Base-by-base conservation (phyloP, 257 asterid species). In the Solanum peruvianum region DNA sequence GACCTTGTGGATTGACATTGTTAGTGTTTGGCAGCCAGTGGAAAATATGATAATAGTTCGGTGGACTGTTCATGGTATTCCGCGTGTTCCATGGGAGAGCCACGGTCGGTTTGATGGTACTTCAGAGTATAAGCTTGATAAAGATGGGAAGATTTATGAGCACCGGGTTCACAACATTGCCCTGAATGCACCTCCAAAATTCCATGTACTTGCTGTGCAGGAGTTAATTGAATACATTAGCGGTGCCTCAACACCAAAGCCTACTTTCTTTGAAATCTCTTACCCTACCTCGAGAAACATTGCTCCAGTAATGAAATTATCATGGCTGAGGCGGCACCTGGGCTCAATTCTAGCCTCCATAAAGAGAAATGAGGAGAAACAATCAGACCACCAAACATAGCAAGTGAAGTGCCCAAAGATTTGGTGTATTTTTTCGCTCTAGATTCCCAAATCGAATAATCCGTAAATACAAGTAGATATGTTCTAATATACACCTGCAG, bases 1-100 rank as follows among this genome's bases (percentile, higher is more conserved):
- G 91, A 94, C 96, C 71, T 86, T 97, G 88, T 97, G 97, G 95
- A 93, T 97, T 41, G 99, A 97, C 92, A 94, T 97, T 49, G 78
- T 94, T 87, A 93, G 99, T n/a, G 96, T 97, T 87, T 95, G 99
- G 99, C 99, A 95, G 92, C 99, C 99, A 18, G 95, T 87, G 76
- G 99, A 97, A 86, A 97, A 85, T 88, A 77, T 92, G 95, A 93
- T 97, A 92, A 94, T 95, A 91, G 93, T 97, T 75, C 99, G 99
- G 85, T 97, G 99, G 99, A 95, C 98, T 27, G 98, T 92, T 81
- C 98, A 95, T 39, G 99, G 99, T 89, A 90, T 94, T 71, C 99
- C 96, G 47, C 92, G 99, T 60, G 91, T 96, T 80, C 99, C 97
- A 60, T 97, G 99, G 99, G 99, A 97, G 94, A 91, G 96, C 70